phyloP scores from a whole-genome alignment of 2,329 filamentous ascomycete genomes.

The Ampelomyces quisqualis region DNA sequence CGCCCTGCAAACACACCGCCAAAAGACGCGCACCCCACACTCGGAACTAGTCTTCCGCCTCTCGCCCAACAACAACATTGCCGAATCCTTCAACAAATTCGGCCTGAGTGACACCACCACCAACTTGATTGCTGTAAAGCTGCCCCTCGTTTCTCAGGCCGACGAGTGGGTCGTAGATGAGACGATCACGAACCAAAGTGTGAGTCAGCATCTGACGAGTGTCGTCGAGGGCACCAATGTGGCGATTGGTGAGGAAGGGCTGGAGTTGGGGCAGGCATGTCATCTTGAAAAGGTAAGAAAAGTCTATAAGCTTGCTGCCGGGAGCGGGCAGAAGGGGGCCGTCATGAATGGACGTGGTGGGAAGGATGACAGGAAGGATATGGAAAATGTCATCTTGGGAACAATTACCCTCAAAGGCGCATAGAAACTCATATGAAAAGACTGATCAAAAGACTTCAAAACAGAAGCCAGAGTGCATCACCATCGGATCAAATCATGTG shows the following conservation, averaged over 20 bases:
- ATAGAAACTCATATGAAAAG: conserved; percentile 5
- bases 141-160: conserved; percentile 49
- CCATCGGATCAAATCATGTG: conserved; percentile 1
- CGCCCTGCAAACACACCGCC: conserved; percentile 57
- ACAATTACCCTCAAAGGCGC: conserved; percentile 74
- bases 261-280: conserved; percentile 54
- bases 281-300: conserved; percentile 68
- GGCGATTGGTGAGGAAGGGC: conserved; percentile 17
- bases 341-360: conserved; percentile 13
- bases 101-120: conserved; percentile 73
- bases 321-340: conserved; percentile 38
- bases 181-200: conserved; percentile 26
- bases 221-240: conserved; percentile 32
- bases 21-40: conserved; percentile 79
- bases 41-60: conserved; percentile 83
- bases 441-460: conserved; percentile 2
- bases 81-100: conserved; percentile 86
- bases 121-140: conserved; percentile 77
- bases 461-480: no score
- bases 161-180: conserved; percentile 7
- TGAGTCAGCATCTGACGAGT: conserved; percentile 26
- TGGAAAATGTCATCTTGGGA: conserved; percentile 70
- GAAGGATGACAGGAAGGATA: conserved; percentile 52
- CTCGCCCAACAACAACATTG: conserved; percentile 84
- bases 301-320: conserved; percentile 75